A percentile compares a stretch with the other conserved stretches of the same genome.
These are phyloP conservation scores for Cladosporium sp. DNA, from an alignment of 2,329 filamentous ascomycete genomes.

Conservation along the genomic window DNA sequence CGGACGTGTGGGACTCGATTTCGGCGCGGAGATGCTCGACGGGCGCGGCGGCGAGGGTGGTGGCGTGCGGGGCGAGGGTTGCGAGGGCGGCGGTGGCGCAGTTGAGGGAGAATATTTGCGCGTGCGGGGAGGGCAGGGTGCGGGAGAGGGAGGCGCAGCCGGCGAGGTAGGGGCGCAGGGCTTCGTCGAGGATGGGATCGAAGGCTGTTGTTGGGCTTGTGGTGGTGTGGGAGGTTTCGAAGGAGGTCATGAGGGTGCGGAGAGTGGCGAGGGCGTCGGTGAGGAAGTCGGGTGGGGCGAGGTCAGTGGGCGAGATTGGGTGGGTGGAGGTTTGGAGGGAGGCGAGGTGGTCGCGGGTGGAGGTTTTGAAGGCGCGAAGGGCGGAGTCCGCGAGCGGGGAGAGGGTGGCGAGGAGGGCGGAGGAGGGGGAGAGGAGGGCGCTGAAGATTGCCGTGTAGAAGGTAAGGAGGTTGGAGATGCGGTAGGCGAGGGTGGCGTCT, in stretches of 20 bases:
- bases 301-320: conserved; percentile 62
- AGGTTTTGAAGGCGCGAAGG: conserved; percentile 71
- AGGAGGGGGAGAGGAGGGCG: conserved; percentile 65
- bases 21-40: conserved; percentile 23
- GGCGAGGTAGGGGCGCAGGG: conserved; percentile 78
- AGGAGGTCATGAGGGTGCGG: conserved; percentile 72
- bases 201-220: conserved; percentile 57
- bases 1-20: conserved; percentile 30
- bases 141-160: conserved; percentile 66
- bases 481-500: conserved; percentile 81
- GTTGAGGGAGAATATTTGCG: conserved; percentile 67
- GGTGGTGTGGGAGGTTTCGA: conserved; percentile 70
- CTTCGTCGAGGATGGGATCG: conserved; percentile 65
- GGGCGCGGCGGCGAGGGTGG: conserved; percentile 49
- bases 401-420: conserved; percentile 64
- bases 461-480: conserved; percentile 76
- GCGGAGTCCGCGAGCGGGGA: conserved; percentile 66
- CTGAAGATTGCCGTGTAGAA: conserved; percentile 86
- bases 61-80: conserved; percentile 50
- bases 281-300: conserved; percentile 74
- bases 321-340: conserved; percentile 62
- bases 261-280: conserved; percentile 73
- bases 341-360: conserved; percentile 74
- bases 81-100: conserved; percentile 56
- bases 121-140: conserved; percentile 52